These are phyloP conservation scores for Cladosporium sp. DNA, from an alignment of 2,329 filamentous ascomycete genomes.

Conservation along the genomic window DNA sequence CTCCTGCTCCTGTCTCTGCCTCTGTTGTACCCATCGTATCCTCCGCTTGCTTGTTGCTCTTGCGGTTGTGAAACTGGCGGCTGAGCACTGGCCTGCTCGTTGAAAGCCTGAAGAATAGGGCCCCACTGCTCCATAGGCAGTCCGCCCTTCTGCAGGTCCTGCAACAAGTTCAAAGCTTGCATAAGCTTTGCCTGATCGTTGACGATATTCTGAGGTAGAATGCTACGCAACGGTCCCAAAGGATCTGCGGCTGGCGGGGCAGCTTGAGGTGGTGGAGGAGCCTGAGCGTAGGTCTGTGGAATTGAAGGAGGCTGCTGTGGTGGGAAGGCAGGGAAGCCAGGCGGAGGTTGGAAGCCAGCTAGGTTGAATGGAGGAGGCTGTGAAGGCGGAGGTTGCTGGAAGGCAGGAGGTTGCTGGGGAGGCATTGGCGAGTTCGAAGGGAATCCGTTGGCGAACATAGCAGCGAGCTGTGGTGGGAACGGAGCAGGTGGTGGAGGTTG, in stretches of 20 bases:
- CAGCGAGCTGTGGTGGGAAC: slow-evolving; percentile 25
- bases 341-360: slow-evolving; percentile 23
- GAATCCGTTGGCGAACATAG: slow-evolving; percentile 23
- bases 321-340: slow-evolving; percentile 28
- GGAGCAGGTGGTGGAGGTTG: slow-evolving; percentile 25
- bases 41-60: slow-evolving; percentile 22
- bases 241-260: slow-evolving; percentile 28
- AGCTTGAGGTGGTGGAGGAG: slow-evolving; percentile 50
- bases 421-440: slow-evolving; percentile 10
- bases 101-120: slow-evolving; percentile 55
- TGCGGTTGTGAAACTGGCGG: slow-evolving; percentile 20
- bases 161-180: slow-evolving; percentile 73
- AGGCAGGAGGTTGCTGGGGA: slow-evolving; percentile 24
- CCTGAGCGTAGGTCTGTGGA: slow-evolving; percentile 40
- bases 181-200: slow-evolving; percentile 56
- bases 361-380: slow-evolving; percentile 19
- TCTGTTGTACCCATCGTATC: slow-evolving; percentile 29
- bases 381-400: slow-evolving; percentile 22
- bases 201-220: slow-evolving; percentile 42
- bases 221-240: slow-evolving; percentile 33
- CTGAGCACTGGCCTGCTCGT: slow-evolving; percentile 32
- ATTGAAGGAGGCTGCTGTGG: slow-evolving; percentile 38
- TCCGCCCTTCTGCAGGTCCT: slow-evolving; percentile 73
- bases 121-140: slow-evolving; percentile 76
- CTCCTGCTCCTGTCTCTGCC: slow-evolving; percentile 71